Percentiles rank a stretch among this genome's conserved stretches.
phyloP scores from a whole-genome alignment of 306 rosid genomes.

The Trifolium repens region DNA sequence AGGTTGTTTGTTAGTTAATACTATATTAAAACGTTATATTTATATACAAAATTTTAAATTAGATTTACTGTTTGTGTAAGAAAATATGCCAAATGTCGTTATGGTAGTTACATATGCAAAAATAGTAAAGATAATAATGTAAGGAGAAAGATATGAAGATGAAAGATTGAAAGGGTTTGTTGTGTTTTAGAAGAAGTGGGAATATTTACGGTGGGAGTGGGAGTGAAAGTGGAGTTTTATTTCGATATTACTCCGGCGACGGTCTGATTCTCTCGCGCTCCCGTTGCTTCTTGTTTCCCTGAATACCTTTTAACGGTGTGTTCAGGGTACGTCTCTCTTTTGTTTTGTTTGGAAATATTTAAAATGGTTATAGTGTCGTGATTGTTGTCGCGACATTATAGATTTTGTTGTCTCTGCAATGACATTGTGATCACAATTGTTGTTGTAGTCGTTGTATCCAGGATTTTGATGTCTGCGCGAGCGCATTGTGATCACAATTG shows the following conservation, averaged over 20 bases:
- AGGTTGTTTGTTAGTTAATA: constrained; percentile 38
- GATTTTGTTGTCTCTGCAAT: not conserved
- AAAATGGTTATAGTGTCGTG: not conserved
- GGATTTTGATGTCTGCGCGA: no score
- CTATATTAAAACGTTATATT: constrained; percentile 21
- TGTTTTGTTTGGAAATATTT: no score
- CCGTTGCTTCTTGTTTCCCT: constrained; percentile 83
- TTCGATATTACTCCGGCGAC: constrained; percentile 58
- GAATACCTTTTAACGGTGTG: constrained; percentile 80
- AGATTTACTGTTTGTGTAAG: constrained; percentile 2
- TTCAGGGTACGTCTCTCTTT: constrained; percentile 63
- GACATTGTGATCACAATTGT: no score
- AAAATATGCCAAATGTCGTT: constrained; percentile 38
- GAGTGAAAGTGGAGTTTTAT: constrained; percentile 53
- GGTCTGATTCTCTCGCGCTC: constrained; percentile 74
- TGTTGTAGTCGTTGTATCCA: no score
- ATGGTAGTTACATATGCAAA: constrained; percentile 14
- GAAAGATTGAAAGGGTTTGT: constrained; percentile 22
- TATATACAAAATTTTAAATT: not conserved
- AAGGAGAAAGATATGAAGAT: constrained; percentile 4
- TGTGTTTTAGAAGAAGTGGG: constrained; percentile 31
- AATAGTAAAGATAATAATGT: constrained; percentile 41
- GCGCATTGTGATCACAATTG: not conserved
- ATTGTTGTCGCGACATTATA: not conserved
- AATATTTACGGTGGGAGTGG: constrained; percentile 52